phyloP scores from a whole-genome alignment of 106 monocot genomes.

The Vanilla planifolia region DNA sequence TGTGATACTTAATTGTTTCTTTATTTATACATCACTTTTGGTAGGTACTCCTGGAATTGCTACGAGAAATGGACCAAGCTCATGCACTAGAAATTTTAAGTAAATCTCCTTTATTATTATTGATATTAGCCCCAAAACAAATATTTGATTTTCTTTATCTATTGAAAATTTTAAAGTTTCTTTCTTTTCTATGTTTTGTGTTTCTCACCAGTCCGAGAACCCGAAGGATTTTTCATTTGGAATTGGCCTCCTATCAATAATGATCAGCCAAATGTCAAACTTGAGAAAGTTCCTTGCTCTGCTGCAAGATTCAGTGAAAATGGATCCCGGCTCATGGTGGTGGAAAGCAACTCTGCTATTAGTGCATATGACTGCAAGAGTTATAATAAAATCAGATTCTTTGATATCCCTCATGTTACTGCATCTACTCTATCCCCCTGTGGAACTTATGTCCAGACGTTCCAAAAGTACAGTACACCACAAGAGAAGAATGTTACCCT shows the following conservation, averaged over 20 bases:
- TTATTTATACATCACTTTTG: too few species aligned
- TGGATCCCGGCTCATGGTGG: slow-evolving; percentile 65
- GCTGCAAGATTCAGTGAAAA: slow-evolving; percentile 62
- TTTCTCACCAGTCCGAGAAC: slow-evolving; percentile 56
- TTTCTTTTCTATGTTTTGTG: not conserved
- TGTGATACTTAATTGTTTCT: too few species aligned
- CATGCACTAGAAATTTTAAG: slow-evolving; percentile 37
- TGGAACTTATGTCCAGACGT: slow-evolving; percentile 83
- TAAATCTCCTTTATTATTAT: slow-evolving; percentile 9
- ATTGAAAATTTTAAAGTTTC: too few species aligned
- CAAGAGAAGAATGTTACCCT: slow-evolving; percentile 85
- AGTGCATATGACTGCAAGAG: slow-evolving; percentile 49
- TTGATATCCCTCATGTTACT: slow-evolving; percentile 67
- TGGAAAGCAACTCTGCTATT: slow-evolving; percentile 36
- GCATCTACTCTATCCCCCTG: slow-evolving; percentile 51
- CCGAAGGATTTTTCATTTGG: slow-evolving; percentile 80
- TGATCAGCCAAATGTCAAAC: slow-evolving; percentile 44
- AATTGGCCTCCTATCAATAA: slow-evolving; percentile 68
- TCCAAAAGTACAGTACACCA: slow-evolving; percentile 73
- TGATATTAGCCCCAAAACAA: not conserved
- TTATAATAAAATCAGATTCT: slow-evolving; percentile 47
- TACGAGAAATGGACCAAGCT: slow-evolving; percentile 1
- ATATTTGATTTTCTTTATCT: not conserved
- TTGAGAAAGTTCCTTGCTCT: slow-evolving; percentile 60
- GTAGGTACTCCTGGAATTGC: not conserved